Evolutionary conservation across 495 filamentous ascomycete genomes (phyloP), one percentile per base, ranked within the genome.

Genomic region (Friedmanniomyces simplex): DNA sequence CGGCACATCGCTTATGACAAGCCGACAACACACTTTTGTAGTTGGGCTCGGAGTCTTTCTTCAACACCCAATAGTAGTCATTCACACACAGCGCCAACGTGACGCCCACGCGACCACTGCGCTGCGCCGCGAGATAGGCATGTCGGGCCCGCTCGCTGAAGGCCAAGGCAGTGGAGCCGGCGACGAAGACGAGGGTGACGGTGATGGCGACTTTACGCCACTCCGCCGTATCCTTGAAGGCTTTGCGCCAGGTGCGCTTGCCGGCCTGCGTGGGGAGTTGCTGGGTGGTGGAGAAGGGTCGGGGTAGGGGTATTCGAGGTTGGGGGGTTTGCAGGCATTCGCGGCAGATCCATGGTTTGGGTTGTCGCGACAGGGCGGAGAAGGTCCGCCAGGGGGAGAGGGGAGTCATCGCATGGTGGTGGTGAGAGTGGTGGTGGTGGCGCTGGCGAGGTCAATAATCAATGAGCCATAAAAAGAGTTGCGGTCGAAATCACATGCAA

Each of bases 1-100:
- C 78, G 13, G 93, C 94, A 72, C 93, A 99, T 66, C 93, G 80
- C 69, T 91, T 85, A 73, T 99, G 93, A 67, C 93, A 97, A 64
- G 82, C 82, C 61, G 81, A 83, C 48, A 99, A 76, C n/a, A 82
- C 64, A 28, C 69, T 70, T n/a, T 78, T 73, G 63, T 79, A 75
- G 67, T 91, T 76, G 72, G 34, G 80, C 68, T 36, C 82, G 74
- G 45, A 76, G 68, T 56, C 82, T 77, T 64, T 80, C 57, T 57
- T 64, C 57, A 64, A 30, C 26, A 51, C 28, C 60, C 54, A 52
- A 24, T 52, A 50, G 67, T 76, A 96, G 87, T 98, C 91, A 66
- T 91, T 91, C 46, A 98, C 88, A 69, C 86, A 91, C 52, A 94
- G 71, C 14, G 81, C 79, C 58, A 98, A 70, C 22, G 87, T 78